Conservation (phyloP, 768 basidiomycete genomes). For the Leccinum disarticulatum region DNA sequence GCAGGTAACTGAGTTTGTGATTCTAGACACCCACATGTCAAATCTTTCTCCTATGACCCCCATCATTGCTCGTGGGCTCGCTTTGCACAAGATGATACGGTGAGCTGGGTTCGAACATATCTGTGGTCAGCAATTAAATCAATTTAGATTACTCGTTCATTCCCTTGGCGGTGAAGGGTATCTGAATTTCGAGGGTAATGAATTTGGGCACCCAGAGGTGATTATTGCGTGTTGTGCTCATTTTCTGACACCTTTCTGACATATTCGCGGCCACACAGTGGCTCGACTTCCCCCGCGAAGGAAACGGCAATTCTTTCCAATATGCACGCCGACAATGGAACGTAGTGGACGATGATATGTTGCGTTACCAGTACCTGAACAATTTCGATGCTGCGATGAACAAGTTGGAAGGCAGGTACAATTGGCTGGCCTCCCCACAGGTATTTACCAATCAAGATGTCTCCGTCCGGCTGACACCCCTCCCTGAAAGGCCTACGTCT, state of each 20-base stretch:
- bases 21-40: conserved; percentile 89
- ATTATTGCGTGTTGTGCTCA: conserved; percentile 10
- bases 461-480: conserved; percentile 7
- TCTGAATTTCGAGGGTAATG: conserved; percentile 96
- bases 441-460: conserved; percentile 38
- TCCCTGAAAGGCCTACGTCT: conserved; percentile 73
- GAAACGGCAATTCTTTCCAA: conserved; percentile 95
- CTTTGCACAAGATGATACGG: conserved; percentile 98
- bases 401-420: conserved; percentile 69
- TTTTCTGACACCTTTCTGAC: conserved; percentile 1
- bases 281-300: conserved; percentile 98
- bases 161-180: conserved; percentile 96
- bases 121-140: conserved; percentile 1
- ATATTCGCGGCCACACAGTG: conserved; percentile 50
- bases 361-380: conserved; percentile 94
- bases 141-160: conserved; percentile 76
- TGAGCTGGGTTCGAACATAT: conserved; percentile 31
- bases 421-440: conserved; percentile 83
- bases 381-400: conserved; percentile 96
- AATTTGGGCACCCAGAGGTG: conserved; percentile 97
- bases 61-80: conserved; percentile 82
- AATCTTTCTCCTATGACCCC: conserved; percentile 81
- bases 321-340: conserved; percentile 98
- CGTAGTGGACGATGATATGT: conserved; percentile 76
- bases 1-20: conserved; percentile 1